Conservation (phyloP, 345 rosid species). For the Eucalyptus guilfoylei region DNA sequence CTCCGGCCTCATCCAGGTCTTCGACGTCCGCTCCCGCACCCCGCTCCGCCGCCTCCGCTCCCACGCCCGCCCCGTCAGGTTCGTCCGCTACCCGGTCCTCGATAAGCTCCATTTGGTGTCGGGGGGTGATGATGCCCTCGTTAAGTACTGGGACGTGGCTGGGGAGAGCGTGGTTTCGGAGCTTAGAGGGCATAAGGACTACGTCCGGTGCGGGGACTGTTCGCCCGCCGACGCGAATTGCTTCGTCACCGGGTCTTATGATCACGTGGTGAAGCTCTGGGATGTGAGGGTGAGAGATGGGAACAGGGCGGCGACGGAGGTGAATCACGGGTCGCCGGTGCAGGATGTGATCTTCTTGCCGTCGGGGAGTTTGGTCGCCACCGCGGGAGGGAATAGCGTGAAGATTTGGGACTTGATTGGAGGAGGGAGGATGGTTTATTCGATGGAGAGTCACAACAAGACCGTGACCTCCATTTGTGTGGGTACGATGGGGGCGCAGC, state of each 20-base stretch:
- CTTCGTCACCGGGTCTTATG: slow-evolving; percentile 87
- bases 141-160: slow-evolving; percentile 94
- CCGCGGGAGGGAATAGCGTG: slow-evolving; percentile 72
- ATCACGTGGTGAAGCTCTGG: slow-evolving; percentile 88
- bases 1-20: slow-evolving; percentile 66
- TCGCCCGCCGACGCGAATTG: slow-evolving; percentile 54
- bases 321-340: slow-evolving; percentile 78
- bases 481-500: slow-evolving; percentile 36
- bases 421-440: slow-evolving; percentile 70
- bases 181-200: slow-evolving; percentile 75
- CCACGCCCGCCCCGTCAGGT: slow-evolving; percentile 67
- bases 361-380: slow-evolving; percentile 79
- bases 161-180: slow-evolving; percentile 45
- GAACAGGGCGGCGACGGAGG: slow-evolving; percentile 40
- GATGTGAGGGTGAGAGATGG: slow-evolving; percentile 55
- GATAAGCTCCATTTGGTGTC: slow-evolving; percentile 89
- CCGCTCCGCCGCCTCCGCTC: slow-evolving; percentile 79
- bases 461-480: slow-evolving; percentile 70
- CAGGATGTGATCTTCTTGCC: slow-evolving; percentile 87
- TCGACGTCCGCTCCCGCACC: slow-evolving; percentile 57
- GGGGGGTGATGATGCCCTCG: slow-evolving; percentile 85
- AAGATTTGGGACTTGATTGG: slow-evolving; percentile 89
- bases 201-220: slow-evolving; percentile 83
- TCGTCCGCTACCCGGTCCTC: slow-evolving; percentile 59
- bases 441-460: slow-evolving; percentile 95